Base-by-base conservation (phyloP, 768 basidiomycete species). In the Mycena venus region DNA sequence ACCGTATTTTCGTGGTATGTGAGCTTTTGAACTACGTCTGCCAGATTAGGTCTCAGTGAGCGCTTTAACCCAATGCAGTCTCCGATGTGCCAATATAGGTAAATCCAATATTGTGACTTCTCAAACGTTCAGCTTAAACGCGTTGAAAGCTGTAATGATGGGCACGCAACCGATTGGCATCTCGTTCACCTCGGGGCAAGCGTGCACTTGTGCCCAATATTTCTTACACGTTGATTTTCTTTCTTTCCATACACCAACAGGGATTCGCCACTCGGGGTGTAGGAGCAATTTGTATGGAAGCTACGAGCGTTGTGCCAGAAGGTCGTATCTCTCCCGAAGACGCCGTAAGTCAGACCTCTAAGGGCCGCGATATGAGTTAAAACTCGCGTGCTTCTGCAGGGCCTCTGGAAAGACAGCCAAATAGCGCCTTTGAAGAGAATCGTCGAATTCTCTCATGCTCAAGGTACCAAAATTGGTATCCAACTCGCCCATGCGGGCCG, bases 61-160 rank as follows among this genome's bases (percentile, higher is more conserved):
- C n/a, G n/a, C n/a, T n/a, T 31, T 36, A 64, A 44, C 62, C 15
- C 23, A 65, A 32, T 60, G 73, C n/a, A 92, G 92, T 84, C 93
- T 12, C 94, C 93, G 2, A 95, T 96, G 95, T 96, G 95, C 81
- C 92, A 93, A 82, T 96, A 96, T 84, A 93, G 91, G 69, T 87
- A 91, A 10, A 89, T 93, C 84, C 44, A 47, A 27, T 2, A 2
- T 25, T 14, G 1, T 8, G 2, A 11, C 21, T 17, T 40, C 6
- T 25, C 7, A 21, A 2, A 32, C 58, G 8, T 25, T 7, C 15
- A 21, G 23, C 51, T 63, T 15, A n/a, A 68, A 34, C 25, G 29
- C 2, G 25, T 14, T 27, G 55, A 4, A 44, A 74, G 73, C 42
- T 73, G 66, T 3, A 60, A 40, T 17, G 44, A 92, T 63, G 95